Base-by-base conservation (phyloP, 2,329 filamentous ascomycete species). In the Apiospora kogelbergensis region DNA sequence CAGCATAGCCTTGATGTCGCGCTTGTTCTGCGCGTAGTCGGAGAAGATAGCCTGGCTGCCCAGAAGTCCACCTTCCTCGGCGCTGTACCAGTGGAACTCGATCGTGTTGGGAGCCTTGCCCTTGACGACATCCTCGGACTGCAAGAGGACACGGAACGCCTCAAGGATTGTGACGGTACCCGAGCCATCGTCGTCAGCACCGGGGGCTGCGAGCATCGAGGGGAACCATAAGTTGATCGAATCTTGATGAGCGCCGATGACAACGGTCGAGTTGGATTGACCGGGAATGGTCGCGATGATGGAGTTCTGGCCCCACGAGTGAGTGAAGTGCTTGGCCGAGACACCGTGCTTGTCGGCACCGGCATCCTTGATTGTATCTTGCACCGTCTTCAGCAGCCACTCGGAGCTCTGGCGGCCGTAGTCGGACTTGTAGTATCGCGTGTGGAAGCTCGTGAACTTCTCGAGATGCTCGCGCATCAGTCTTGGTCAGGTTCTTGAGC, bases 81-180 rank as follows among this genome's bases (percentile, higher is more conserved):
- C 92, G n/a, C 88, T 90, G 80, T 93, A 94, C 91, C 91, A 94
- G 78, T 98, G 95, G 80, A 98, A 98, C 83, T 98, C 95, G 74
- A 99, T 85, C 0, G 94, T 97, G 82, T 98, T 98, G 70, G 88
- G 81, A 4, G 90, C 91, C 72, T 93, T 88, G 72, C 94, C 94
- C 66, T 86, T 82, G 45, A 90, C 81, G 70, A 97, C 86, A 66
- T 90, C 87, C 71, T 91, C 81, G n/a, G 91, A 91, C 73, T 88
- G 87, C 68, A 98, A 86, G 9, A 98, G 86, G 57, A 93, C 91
- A 44, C 94, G 89, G 77, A 99, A 88, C 3, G 94, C 93, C 81
- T 99, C 95, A 67, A 98, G 88, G 74, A 97, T 98, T 11, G 95
- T 98, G 24, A 98, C 94, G 1, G 94, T 96, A 69, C 94, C 94